Conservation (phyloP, 2,329 filamentous ascomycete species). For the Nemania serpens region DNA sequence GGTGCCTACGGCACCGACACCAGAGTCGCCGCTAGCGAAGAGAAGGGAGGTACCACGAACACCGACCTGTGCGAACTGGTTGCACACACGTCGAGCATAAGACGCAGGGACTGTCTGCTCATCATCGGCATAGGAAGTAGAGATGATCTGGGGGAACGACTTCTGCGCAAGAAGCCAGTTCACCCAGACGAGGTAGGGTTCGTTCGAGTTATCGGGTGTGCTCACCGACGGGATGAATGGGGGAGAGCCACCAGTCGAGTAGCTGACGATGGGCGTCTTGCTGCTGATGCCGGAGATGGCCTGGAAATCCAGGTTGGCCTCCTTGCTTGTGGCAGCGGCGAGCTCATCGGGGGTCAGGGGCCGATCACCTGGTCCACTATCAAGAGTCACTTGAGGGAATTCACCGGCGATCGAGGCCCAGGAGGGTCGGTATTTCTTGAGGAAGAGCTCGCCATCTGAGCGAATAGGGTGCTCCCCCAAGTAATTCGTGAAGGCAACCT, state of each 20-base stretch:
- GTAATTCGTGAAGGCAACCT: conserved; percentile 53
- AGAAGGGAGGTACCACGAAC: conserved; percentile 58
- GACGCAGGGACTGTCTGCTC: conserved; percentile 57
- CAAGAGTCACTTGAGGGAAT: conserved; percentile 44
- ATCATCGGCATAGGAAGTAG: conserved; percentile 63
- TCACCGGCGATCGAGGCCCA: conserved; percentile 40
- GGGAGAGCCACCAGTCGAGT: conserved; percentile 42
- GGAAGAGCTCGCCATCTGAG: conserved; percentile 45
- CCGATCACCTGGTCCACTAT: conserved; percentile 39
- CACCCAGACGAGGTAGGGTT: conserved; percentile 62
- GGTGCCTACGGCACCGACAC: conserved; percentile 39
- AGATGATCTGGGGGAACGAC: conserved; percentile 59
- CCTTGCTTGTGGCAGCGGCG: conserved; percentile 32
- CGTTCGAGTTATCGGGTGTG: conserved; percentile 48
- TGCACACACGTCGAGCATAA: conserved; percentile 59
- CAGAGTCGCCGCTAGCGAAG: conserved; percentile 56
- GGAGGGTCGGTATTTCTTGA: conserved; percentile 45
- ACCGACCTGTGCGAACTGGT: conserved; percentile 57
- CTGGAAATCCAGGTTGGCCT: conserved; percentile 41
- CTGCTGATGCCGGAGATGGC: conserved; percentile 40
- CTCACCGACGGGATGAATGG: conserved; percentile 37
- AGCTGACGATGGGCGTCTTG: conserved; percentile 41
- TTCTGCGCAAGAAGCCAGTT: conserved; percentile 53
- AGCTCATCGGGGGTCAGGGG: conserved; percentile 36
- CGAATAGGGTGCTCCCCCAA: conserved; percentile 54